These are phyloP conservation scores for Sinapis alba DNA, from an alignment of 441 rosid species.

Conservation along the genomic window DNA sequence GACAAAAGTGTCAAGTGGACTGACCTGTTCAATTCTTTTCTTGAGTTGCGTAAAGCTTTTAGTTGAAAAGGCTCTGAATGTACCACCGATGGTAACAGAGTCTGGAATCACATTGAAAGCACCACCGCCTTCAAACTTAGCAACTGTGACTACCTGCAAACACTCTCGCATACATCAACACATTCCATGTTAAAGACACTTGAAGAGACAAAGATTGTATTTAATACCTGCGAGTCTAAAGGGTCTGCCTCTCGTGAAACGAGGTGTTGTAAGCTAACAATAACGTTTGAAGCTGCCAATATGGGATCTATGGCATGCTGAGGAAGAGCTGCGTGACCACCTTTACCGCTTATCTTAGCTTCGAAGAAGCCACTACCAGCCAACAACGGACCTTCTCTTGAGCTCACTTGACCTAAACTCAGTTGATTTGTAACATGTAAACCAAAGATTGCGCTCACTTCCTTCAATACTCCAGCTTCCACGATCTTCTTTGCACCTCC, in stretches of 20 bases:
- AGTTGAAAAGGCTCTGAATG: constrained; percentile 84
- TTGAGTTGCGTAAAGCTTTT: constrained; percentile 67
- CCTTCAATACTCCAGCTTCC: constrained; percentile 63
- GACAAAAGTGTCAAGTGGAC: background rate
- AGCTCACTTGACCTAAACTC: constrained; percentile 63
- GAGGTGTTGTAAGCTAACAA: constrained; percentile 90
- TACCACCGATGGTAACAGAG: constrained; percentile 88
- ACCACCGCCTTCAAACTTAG: constrained; percentile 89
- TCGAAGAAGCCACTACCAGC: constrained; percentile 95
- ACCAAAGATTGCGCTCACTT: constrained; percentile 83
- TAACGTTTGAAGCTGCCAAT: constrained; percentile 86
- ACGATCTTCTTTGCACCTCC: constrained; percentile 76
- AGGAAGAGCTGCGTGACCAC: constrained; percentile 95
- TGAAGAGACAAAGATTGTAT: constrained; percentile 9
- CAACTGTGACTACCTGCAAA: constrained; percentile 85
- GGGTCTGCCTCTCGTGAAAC: constrained; percentile 97
- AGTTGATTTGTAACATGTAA: constrained; percentile 59
- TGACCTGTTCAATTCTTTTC: constrained; percentile 82
- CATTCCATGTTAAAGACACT: background rate
- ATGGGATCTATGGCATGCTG: constrained; percentile 92
- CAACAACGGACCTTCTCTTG: constrained; percentile 71
- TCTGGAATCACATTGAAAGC: constrained; percentile 95
- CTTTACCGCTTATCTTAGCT: constrained; percentile 86
- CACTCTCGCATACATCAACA: background rate
- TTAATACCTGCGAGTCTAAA: constrained; percentile 77